Conservation (phyloP, 192 early-diverging fungal species). For the Linnemannia elongata region DNA sequence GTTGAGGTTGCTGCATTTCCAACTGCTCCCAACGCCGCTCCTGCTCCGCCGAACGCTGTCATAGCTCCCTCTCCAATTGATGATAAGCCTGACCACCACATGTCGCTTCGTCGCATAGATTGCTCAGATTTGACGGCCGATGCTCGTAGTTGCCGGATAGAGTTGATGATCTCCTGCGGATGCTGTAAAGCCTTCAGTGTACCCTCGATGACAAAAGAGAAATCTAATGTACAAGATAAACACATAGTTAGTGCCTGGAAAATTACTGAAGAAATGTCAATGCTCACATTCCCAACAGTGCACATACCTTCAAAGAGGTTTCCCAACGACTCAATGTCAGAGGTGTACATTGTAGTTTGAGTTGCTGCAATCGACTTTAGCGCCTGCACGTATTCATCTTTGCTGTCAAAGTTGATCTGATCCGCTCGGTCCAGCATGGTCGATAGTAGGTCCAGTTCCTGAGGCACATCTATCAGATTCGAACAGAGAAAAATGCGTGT, state of each 20-base stretch:
- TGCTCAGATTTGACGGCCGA: slow-evolving; percentile 26
- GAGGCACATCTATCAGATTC: slow-evolving; percentile 43
- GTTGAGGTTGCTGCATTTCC: slow-evolving; percentile 33
- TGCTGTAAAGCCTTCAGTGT: slow-evolving; percentile 41
- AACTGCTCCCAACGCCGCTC: slow-evolving; percentile 37
- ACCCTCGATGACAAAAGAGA: slow-evolving; percentile 56
- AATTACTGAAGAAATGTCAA: no score
- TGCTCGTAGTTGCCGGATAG: slow-evolving; percentile 39
- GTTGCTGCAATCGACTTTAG: slow-evolving; percentile 38
- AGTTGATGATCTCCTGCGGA: slow-evolving; percentile 35
- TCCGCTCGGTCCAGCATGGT: slow-evolving; percentile 24
- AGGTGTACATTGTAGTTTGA: slow-evolving; percentile 44
- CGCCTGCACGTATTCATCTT: slow-evolving; percentile 20
- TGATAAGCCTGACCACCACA: slow-evolving; percentile 44
- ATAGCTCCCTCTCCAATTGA: slow-evolving; percentile 42
- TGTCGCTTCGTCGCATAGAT: slow-evolving; percentile 34
- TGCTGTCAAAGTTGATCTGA: slow-evolving; percentile 34
- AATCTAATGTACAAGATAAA: slow-evolving; percentile 20
- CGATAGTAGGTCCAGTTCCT: slow-evolving; percentile 38
- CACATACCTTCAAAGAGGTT: slow-evolving; percentile 51
- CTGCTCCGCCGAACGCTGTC: slow-evolving; percentile 39
- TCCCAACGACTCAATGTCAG: slow-evolving; percentile 49
- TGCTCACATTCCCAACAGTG: background rate
- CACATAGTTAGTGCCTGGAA: background rate
- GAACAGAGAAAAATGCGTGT: background rate